Conservation (phyloP, 2,329 filamentous ascomycete species). For the Fusarium lateritium region DNA sequence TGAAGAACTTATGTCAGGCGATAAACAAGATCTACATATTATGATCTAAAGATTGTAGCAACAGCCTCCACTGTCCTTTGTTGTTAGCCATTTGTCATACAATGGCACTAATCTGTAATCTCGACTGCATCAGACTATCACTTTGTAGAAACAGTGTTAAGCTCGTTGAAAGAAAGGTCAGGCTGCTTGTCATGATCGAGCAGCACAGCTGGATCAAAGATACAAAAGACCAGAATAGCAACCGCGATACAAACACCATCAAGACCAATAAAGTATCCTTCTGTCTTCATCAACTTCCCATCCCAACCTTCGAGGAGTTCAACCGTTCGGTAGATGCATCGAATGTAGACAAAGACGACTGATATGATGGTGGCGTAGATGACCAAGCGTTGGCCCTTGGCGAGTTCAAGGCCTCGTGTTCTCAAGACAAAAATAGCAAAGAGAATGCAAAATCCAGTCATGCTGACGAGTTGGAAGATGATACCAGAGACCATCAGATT, state of each 20-base stretch:
- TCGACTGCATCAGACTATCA: too few relatives aligned
- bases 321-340: slow-evolving; percentile 65
- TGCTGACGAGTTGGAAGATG: slow-evolving; percentile 64
- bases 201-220: too few relatives aligned
- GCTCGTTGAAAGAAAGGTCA: too few relatives aligned
- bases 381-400: slow-evolving; percentile 45
- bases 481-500: slow-evolving; percentile 66
- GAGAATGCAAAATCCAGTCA: slow-evolving; percentile 61
- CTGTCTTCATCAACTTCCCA: slow-evolving; percentile 65
- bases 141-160: too few relatives aligned
- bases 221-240: slow-evolving; percentile 61
- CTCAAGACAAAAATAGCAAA: slow-evolving; percentile 58
- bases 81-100: too few relatives aligned
- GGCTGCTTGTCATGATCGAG: too few relatives aligned
- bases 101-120: too few relatives aligned
- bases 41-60: too few relatives aligned
- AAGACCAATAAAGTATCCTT: slow-evolving; percentile 64
- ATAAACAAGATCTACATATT: too few relatives aligned
- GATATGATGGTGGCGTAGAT: slow-evolving; percentile 58
- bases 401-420: slow-evolving; percentile 51
- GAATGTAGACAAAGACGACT: slow-evolving; percentile 61
- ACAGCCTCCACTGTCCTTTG: too few relatives aligned
- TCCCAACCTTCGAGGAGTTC: slow-evolving; percentile 65
- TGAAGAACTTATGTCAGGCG: too few relatives aligned
- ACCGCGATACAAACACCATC: slow-evolving; percentile 65